Base-by-base conservation (phyloP, 2,329 filamentous ascomycete genomes). In the Ciborinia camelliae region DNA sequence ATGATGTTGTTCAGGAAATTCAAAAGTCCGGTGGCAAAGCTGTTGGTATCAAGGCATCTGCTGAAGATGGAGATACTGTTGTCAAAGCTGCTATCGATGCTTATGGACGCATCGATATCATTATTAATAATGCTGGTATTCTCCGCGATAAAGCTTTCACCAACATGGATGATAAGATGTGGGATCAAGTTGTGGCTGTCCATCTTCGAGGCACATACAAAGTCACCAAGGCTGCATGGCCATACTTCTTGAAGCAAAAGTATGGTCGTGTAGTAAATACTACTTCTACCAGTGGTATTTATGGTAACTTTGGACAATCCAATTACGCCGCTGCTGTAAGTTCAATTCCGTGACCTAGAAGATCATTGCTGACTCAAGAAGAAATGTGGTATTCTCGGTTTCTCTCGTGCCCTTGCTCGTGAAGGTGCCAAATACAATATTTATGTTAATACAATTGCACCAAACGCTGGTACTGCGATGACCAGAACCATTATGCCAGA, bases 371-470 rank as follows among this genome's bases (percentile, higher is more conserved):
- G 47, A 72, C 62, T 26, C 3, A 63, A 37, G 15, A 70, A 90
- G 87, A 95, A 95, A 88, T 85, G 86, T 71, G 95, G 91, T 79
- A 98, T 99, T 70, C 88, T 99, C 50, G 95, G 95, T 67, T 92
- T 99, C 82, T 97, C 93, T 48, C 90, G 92, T 72, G 91, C 95
- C 59, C 86, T 99, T 63, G 95, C 95, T 60, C 84, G 95, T 58
- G 95, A 99, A 80, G 95, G 95, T 73, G 85, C 86, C 75, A 98
- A 98, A 83, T 92, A 99, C 84, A 97, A 97, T 83, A 98, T 99
- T 78, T 92, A 87, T 73, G 91, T 97, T 78, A 99, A 99, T 84
- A 97, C 93, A 65, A 97, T 99, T 74, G 95, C 95, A 30, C 95
- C 95, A 71, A 99, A 98, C 75, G 95, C 95, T 47, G 95, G 95